These are phyloP conservation scores for Gossypium gossypioides DNA, from an alignment of 441 rosid species.

Conservation along the genomic window DNA sequence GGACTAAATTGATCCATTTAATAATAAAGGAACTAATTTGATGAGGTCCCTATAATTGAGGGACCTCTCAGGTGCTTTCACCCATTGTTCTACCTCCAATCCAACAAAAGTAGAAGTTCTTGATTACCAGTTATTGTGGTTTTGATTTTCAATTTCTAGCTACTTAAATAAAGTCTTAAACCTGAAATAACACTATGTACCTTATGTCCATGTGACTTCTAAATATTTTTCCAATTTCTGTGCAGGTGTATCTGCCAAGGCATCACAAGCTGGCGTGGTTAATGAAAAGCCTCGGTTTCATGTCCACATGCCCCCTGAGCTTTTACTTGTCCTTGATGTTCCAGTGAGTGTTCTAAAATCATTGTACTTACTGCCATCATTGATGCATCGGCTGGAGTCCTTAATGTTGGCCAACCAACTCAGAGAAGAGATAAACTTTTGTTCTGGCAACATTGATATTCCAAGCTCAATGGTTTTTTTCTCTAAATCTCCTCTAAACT, in stretches of 20 bases:
- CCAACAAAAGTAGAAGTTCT: neutral
- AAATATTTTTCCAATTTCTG: conserved; percentile 16
- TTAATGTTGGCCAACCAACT: conserved; percentile 86
- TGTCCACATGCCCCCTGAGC: conserved; percentile 85
- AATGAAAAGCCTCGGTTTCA: conserved; percentile 37
- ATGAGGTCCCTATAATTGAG: too few relatives aligned
- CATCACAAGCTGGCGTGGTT: conserved; percentile 23
- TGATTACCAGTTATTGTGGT: neutral
- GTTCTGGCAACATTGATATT: conserved; percentile 35
- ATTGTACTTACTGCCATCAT: conserved; percentile 70
- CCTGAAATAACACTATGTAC: neutral
- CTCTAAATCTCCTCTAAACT: conserved; percentile 6
- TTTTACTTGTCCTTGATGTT: conserved; percentile 46
- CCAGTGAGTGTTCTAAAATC: conserved; percentile 42
- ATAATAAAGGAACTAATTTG: too few relatives aligned
- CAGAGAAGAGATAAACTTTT: conserved; percentile 57
- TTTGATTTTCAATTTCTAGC: neutral
- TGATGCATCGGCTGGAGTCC: conserved; percentile 79
- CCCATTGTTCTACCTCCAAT: neutral
- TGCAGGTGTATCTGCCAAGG: conserved; percentile 32
- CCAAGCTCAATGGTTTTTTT: conserved; percentile 56
- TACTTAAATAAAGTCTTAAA: neutral
- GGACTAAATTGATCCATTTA: too few relatives aligned
- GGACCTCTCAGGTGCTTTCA: too few relatives aligned
- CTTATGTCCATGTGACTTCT: conserved; percentile 12